These are phyloP conservation scores for Verruconis gallopava DNA, from an alignment of 2,329 filamentous ascomycete species.

Conservation along the genomic window DNA sequence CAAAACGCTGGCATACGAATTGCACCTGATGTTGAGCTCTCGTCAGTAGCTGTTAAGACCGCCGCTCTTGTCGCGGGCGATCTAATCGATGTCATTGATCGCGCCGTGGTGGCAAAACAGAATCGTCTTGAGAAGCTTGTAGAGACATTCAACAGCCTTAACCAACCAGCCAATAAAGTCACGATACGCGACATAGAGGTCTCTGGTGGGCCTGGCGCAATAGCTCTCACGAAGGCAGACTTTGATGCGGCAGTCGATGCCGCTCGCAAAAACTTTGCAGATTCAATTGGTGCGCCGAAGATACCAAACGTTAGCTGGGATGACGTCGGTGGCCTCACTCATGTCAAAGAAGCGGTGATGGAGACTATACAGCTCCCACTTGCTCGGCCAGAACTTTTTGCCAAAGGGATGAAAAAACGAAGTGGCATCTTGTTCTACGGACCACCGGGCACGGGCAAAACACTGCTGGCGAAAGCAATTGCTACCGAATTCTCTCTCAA, in stretches of 20 bases:
- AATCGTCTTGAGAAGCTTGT: constrained; percentile 65
- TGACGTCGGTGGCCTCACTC: constrained; percentile 82
- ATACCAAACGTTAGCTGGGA: constrained; percentile 96
- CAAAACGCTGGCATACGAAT: constrained; percentile 63
- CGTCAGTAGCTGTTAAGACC: constrained; percentile 81
- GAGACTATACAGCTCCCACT: constrained; percentile 93
- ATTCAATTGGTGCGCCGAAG: constrained; percentile 93
- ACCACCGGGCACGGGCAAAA: constrained; percentile 83
- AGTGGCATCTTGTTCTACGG: constrained; percentile 89
- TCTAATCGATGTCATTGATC: constrained; percentile 84
- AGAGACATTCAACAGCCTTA: constrained; percentile 25
- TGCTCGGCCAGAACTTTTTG: constrained; percentile 83
- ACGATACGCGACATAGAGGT: constrained; percentile 76
- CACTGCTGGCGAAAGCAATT: constrained; percentile 82
- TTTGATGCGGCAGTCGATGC: constrained; percentile 91
- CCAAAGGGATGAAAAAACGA: constrained; percentile 95
- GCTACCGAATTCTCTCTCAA: constrained; percentile 89
- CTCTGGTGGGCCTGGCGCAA: constrained; percentile 67
- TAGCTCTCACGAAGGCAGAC: constrained; percentile 67
- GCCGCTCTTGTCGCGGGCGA: constrained; percentile 91
- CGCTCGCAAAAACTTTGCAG: constrained; percentile 93
- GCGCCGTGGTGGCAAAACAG: constrained; percentile 65
- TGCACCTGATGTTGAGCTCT: constrained; percentile 71
- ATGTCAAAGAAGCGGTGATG: constrained; percentile 93
- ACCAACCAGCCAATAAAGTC: constrained; percentile 29